Base-by-base conservation (phyloP, 257 asterid species). In the Vinca minor region DNA sequence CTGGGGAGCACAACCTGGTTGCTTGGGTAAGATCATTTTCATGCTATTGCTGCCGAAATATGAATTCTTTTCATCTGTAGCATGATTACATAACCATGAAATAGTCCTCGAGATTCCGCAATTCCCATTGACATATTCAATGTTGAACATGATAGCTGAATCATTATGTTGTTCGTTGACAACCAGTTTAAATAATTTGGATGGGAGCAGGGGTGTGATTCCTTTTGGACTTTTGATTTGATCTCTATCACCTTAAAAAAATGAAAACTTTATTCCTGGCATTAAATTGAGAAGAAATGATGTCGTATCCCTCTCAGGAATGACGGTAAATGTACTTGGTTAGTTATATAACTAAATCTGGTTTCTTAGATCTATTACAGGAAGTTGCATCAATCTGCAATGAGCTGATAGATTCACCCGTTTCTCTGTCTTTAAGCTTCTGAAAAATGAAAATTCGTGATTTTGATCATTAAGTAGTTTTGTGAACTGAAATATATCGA, bases 1-100 rank as follows among this genome's bases (percentile, higher is more conserved):
- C 81, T 23, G 91, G 83, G 44, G 91, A 88, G 74, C 82, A 80
- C 71, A 85, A 83, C 79, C 80, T 88, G 48, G 91, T 88, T 80
- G 91, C 84, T 45, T 85, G 91, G 96, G 91, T 85, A 77, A 75
- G 85, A 56, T 20, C 41, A 21, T 26, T 15, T 29, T 29, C 18
- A 13, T 26, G 13, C 35, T 41, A 11, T 28, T 9, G 46, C 48
- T 35, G 8, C 28, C 55, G 47, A 59, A 12, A 1, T 11, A 8
- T 23, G 39, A n/a, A n/a, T 60, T 63, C 59, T 52, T 11, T 29
- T 29, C 20, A 8, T 36, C 1, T 32, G 18, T 55, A 12, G 1
- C 57, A 44, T 73, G 14, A 31, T 20, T 31, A 60, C 49, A 25
- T 55, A 29, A 31, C 25, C 6, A 34, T 55, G 25, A 31, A 52